Conservation (phyloP, 345 rosid species). For the Nephelium lappaceum region DNA sequence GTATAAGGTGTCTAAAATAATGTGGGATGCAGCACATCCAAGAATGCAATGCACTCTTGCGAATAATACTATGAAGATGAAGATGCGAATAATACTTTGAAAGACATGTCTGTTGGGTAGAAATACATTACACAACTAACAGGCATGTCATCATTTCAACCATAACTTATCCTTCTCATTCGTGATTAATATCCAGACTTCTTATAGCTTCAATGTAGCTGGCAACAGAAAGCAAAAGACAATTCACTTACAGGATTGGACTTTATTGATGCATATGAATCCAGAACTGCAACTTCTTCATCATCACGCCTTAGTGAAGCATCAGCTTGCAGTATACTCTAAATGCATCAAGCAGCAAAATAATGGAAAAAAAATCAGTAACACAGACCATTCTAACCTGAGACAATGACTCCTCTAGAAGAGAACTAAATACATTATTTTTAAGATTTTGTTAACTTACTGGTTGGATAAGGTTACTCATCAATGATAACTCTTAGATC, state of each 20-base stretch:
- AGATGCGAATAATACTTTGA: background rate
- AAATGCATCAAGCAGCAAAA: constrained; percentile 25
- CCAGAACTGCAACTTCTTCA: constrained; percentile 71
- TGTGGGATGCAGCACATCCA: background rate
- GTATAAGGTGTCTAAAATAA: background rate
- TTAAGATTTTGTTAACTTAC: background rate
- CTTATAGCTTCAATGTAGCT: background rate
- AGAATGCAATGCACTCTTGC: background rate
- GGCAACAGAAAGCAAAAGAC: background rate
- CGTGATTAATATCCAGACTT: background rate
- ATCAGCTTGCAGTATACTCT: constrained; percentile 77
- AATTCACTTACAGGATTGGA: constrained; percentile 73
- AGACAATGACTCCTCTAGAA: constrained; percentile 5
- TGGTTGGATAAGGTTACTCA: too few relatives aligned
- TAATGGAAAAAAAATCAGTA: background rate
- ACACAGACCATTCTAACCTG: background rate
- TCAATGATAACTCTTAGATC: too few relatives aligned
- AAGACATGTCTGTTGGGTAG: background rate
- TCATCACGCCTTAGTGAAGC: constrained; percentile 60
- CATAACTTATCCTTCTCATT: background rate
- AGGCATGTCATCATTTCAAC: background rate
- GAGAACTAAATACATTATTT: background rate
- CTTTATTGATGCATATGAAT: constrained; percentile 67
- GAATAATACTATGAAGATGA: background rate
- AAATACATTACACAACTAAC: background rate